Evolutionary conservation across 768 basidiomycete species (phyloP).

Genomic region (Melanogaster broomeanus): DNA sequence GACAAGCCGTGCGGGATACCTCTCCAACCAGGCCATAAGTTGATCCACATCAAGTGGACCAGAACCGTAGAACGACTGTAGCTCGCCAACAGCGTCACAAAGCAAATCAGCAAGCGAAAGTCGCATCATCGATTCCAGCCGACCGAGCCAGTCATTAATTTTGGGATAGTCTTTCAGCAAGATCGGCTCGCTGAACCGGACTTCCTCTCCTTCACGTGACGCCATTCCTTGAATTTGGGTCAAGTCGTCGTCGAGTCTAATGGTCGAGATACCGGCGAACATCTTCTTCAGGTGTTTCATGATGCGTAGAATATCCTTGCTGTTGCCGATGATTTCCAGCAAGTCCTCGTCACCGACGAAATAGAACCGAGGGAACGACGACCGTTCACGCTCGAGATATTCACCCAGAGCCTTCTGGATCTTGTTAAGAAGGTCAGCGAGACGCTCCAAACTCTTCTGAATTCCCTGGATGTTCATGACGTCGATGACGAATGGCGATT

Average conservation of each 20-base stretch:
- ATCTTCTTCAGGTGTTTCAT: constrained; percentile 99
- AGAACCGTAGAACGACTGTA: constrained; percentile 78
- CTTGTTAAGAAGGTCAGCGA: constrained; percentile 94
- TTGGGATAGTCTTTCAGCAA: constrained; percentile 91
- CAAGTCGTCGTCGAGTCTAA: constrained; percentile 84
- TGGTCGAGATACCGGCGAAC: constrained; percentile 96
- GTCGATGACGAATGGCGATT: constrained; percentile 95
- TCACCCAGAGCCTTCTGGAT: constrained; percentile 99
- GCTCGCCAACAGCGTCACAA: constrained; percentile 74
- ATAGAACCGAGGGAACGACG: constrained; percentile 99
- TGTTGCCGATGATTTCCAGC: constrained; percentile 98
- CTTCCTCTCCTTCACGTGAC: constrained; percentile 94
- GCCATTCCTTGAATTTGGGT: constrained; percentile 92
- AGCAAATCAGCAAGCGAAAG: constrained; percentile 83
- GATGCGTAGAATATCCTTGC: constrained; percentile 96
- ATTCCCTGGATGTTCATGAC: constrained; percentile 95
- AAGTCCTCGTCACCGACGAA: constrained; percentile 99
- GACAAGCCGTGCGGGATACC: constrained; percentile 93
- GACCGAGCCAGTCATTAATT: constrained; percentile 98
- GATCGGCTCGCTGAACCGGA: constrained; percentile 81
- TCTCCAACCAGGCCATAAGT: constrained; percentile 89
- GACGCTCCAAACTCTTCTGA: constrained; percentile 95
- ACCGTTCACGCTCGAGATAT: constrained; percentile 95
- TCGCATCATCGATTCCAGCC: constrained; percentile 92
- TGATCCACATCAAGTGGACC: constrained; percentile 61